Evolutionary conservation across 1,284 basidiomycete species (phyloP).

Genomic region (Porogramme epimiltina): DNA sequence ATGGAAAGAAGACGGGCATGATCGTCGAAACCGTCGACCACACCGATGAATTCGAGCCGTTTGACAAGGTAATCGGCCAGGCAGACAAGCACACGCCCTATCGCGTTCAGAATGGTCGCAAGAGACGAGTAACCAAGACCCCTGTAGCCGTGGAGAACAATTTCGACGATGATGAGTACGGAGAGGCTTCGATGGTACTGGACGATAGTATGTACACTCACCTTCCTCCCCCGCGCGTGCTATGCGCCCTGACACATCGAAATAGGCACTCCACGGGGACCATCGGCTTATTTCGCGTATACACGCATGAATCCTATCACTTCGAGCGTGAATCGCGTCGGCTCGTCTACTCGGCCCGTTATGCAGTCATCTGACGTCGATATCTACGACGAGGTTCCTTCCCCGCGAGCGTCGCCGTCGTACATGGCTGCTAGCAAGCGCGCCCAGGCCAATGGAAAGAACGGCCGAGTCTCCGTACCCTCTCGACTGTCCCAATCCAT

Average conservation of each 20-base stretch:
- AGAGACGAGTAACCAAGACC: slow-evolving; percentile 38
- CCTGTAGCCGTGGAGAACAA: slow-evolving; percentile 20
- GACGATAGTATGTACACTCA: slow-evolving; percentile 52
- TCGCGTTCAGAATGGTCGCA: slow-evolving; percentile 43
- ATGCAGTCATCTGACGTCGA: slow-evolving; percentile 57
- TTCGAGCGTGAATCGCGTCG: slow-evolving; percentile 44
- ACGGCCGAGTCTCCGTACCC: slow-evolving; percentile 40
- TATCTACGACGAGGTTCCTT: slow-evolving; percentile 71
- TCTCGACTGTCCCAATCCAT: slow-evolving; percentile 47
- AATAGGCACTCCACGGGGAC: slow-evolving; percentile 40
- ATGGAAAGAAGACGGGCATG: slow-evolving; percentile 78
- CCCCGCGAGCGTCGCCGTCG: slow-evolving; percentile 38
- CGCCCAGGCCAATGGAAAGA: slow-evolving; percentile 33
- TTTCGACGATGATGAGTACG: slow-evolving; percentile 55
- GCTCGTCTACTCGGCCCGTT: slow-evolving; percentile 53
- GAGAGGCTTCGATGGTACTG: slow-evolving; percentile 73
- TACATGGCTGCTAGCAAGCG: slow-evolving; percentile 34
- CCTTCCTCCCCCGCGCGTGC: not conserved
- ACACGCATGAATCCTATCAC: slow-evolving; percentile 48
- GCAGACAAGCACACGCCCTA: slow-evolving; percentile 67
- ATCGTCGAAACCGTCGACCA: slow-evolving; percentile 66
- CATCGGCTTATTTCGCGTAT: slow-evolving; percentile 57
- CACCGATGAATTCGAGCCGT: slow-evolving; percentile 85
- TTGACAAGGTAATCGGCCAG: slow-evolving; percentile 73
- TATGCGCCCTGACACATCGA: slow-evolving; percentile 11